Evolutionary conservation across 2,329 filamentous ascomycete genomes (phyloP).

Genomic region (Fusarium circinatum): DNA sequence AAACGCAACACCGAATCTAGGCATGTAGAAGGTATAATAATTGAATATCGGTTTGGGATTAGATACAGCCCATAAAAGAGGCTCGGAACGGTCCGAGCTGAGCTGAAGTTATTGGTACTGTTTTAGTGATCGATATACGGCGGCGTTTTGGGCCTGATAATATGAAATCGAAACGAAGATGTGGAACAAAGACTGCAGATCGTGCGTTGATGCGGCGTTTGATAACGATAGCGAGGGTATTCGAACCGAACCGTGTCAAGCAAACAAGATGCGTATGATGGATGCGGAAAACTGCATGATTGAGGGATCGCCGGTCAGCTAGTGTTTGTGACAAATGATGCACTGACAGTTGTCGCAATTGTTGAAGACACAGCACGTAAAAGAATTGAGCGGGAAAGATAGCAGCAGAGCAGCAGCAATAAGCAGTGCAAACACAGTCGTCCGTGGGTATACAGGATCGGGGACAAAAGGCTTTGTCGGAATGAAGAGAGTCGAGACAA

Average conservation of each 20-base stretch:
- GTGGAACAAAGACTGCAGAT: conserved; percentile 34
- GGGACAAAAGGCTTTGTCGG: conserved; percentile 37
- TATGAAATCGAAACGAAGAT: conserved; percentile 19
- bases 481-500: conserved; percentile 13
- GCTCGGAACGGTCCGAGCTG: conserved; percentile 10
- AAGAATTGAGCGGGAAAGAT: neutral
- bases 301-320: conserved; percentile 37
- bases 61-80: conserved; percentile 42
- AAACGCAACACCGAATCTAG: conserved; percentile 70
- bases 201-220: conserved; percentile 16
- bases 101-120: conserved; percentile 11
- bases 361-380: conserved; percentile 19
- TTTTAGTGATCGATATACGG: conserved; percentile 34
- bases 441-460: conserved; percentile 12
- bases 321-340: conserved; percentile 20
- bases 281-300: conserved; percentile 45
- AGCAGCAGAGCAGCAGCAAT: conserved; percentile 6
- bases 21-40: conserved; percentile 59
- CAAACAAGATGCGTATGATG: conserved; percentile 35
- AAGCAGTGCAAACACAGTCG: neutral
- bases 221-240: conserved; percentile 33
- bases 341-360: conserved; percentile 21
- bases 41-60: conserved; percentile 34
- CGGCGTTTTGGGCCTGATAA: conserved; percentile 9
- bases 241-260: conserved; percentile 40